Evolutionary conservation across 1,139 yeast genomes (phyloP).

Genomic region (Torulaspora globosa): DNA sequence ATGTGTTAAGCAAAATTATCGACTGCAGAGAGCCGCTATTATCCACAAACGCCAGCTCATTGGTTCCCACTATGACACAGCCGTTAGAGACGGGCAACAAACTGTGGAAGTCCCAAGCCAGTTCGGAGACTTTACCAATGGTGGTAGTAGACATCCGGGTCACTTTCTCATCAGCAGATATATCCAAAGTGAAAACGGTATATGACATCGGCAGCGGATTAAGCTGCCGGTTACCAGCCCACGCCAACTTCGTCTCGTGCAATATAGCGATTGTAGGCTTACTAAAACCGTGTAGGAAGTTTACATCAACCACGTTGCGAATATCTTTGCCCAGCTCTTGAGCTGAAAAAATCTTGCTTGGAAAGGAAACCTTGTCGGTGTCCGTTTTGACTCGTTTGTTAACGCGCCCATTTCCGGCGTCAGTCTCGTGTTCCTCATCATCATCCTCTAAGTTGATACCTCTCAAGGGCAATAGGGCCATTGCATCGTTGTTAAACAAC

Average conservation of each 20-base stretch:
- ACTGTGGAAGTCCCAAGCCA: constrained; percentile 73
- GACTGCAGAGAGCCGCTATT: constrained; percentile 56
- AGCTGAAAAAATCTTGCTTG: constrained; percentile 49
- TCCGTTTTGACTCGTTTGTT: constrained; percentile 7
- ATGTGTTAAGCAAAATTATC: constrained; percentile 28
- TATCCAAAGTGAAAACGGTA: constrained; percentile 25
- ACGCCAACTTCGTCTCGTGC: constrained; percentile 58
- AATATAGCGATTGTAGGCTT: constrained; percentile 79
- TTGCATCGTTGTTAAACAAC: constrained; percentile 62
- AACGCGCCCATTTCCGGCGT: background rate
- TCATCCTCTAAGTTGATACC: constrained; percentile 20
- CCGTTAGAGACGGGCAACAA: constrained; percentile 70
- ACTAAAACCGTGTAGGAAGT: constrained; percentile 64
- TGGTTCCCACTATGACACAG: constrained; percentile 66
- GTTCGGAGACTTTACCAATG: constrained; percentile 36
- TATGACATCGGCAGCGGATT: constrained; percentile 26
- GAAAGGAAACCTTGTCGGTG: constrained; percentile 13
- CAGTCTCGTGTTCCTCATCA: constrained; percentile 32
- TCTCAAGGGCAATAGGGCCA: constrained; percentile 65
- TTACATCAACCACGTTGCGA: constrained; percentile 61
- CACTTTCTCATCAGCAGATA: constrained; percentile 13
- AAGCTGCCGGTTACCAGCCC: constrained; percentile 59
- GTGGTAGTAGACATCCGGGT: constrained; percentile 23
- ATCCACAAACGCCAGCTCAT: constrained; percentile 75
- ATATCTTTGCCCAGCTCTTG: constrained; percentile 54